Conservation (phyloP, 306 rosid genomes). For the Ormosia emarginata region DNA sequence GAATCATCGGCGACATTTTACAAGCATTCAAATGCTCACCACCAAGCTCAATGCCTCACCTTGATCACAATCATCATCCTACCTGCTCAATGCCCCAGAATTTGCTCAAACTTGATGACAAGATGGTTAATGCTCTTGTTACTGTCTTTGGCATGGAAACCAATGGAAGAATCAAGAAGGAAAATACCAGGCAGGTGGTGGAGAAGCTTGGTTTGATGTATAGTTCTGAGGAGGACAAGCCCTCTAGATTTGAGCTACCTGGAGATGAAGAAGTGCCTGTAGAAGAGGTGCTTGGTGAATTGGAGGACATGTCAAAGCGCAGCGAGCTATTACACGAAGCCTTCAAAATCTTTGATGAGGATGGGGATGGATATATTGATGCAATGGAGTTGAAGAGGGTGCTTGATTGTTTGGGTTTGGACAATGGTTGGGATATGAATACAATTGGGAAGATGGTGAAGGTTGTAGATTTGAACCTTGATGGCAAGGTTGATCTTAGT, state of each 20-base stretch:
- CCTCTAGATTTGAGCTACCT: constrained; percentile 41
- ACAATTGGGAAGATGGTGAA: constrained; percentile 73
- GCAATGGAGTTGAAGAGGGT: constrained; percentile 91
- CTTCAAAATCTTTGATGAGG: constrained; percentile 83
- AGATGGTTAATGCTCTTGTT: constrained; percentile 59
- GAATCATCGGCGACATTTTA: constrained; percentile 57
- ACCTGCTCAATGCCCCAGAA: constrained; percentile 9
- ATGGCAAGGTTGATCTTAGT: constrained; percentile 82
- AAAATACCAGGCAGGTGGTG: constrained; percentile 60
- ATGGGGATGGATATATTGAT: constrained; percentile 86
- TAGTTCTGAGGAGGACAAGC: constrained; percentile 33
- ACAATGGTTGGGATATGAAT: constrained; percentile 72
- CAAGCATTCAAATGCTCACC: constrained; percentile 43
- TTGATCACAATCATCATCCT: neutral
- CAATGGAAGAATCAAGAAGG: constrained; percentile 81
- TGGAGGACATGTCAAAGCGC: constrained; percentile 44
- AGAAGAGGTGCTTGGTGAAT: constrained; percentile 61
- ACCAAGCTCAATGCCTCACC: constrained; percentile 18
- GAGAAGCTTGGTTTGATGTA: constrained; percentile 71
- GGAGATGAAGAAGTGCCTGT: constrained; percentile 47
- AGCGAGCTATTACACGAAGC: constrained; percentile 62
- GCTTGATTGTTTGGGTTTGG: constrained; percentile 85
- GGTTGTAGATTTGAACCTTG: constrained; percentile 81
- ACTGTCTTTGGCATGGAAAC: constrained; percentile 83
- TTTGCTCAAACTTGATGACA: constrained; percentile 41